phyloP scores from a whole-genome alignment of 768 basidiomycete genomes.

The Piloderma croceum region DNA sequence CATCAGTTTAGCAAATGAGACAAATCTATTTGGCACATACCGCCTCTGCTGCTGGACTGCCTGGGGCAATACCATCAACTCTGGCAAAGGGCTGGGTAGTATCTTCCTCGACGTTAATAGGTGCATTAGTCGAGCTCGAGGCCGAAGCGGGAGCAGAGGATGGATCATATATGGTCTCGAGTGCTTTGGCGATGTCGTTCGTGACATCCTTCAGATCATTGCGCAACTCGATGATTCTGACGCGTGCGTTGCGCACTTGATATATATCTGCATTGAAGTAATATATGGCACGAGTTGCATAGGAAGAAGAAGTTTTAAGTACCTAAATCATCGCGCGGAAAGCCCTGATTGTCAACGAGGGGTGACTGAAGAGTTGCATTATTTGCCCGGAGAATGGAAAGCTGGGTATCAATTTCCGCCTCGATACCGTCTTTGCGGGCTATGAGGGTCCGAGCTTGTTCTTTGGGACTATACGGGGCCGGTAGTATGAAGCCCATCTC shows the following conservation, averaged over 20 bases:
- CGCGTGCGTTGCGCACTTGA: too few relatives aligned
- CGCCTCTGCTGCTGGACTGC: slow-evolving; percentile 77
- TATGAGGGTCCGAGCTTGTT: slow-evolving; percentile 61
- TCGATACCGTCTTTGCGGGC: slow-evolving; percentile 68
- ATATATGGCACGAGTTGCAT: too few relatives aligned
- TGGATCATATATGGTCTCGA: slow-evolving; percentile 67
- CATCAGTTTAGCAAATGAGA: background rate
- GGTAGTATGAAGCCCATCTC: slow-evolving; percentile 49
- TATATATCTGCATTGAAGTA: too few relatives aligned
- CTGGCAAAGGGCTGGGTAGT: slow-evolving; percentile 59
- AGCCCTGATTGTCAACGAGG: slow-evolving; percentile 83
- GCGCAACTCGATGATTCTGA: slow-evolving; percentile 70
- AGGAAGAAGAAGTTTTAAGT: too few relatives aligned
- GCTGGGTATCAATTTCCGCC: slow-evolving; percentile 57
- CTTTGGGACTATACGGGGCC: slow-evolving; percentile 40
- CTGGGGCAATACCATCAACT: slow-evolving; percentile 75
- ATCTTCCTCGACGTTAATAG: slow-evolving; percentile 14
- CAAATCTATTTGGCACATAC: slow-evolving; percentile 39
- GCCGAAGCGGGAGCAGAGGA: slow-evolving; percentile 10
- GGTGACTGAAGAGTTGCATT: slow-evolving; percentile 62
- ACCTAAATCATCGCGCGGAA: slow-evolving; percentile 83
- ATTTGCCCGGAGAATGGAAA: slow-evolving; percentile 59
- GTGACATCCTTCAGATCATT: slow-evolving; percentile 71
- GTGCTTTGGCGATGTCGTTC: slow-evolving; percentile 57
- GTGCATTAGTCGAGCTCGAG: too few relatives aligned